Evolutionary conservation across 129 eudicot genomes (phyloP).

Genomic region (Tagetes erecta): DNA sequence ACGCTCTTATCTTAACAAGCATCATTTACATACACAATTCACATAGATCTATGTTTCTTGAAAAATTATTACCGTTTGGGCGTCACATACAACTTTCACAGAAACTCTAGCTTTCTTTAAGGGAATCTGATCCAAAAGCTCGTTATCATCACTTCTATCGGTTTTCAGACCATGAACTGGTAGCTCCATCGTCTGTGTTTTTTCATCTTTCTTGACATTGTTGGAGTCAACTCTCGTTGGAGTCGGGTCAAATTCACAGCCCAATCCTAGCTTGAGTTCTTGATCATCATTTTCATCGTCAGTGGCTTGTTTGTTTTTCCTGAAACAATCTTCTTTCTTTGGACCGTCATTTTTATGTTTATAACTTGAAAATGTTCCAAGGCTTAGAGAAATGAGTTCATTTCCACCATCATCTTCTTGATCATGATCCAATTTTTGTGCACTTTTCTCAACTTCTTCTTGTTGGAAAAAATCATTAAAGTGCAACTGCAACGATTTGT

Average conservation of each 20-base stretch:
- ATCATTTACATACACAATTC: slow-evolving; percentile 2
- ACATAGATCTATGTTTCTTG: slow-evolving; percentile 4
- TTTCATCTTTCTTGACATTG: slow-evolving; percentile 38
- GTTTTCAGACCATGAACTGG: slow-evolving; percentile 22
- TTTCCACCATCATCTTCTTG: slow-evolving; percentile 32
- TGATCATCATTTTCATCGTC: slow-evolving; percentile 39
- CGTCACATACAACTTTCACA: slow-evolving; percentile 60
- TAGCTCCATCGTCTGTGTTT: slow-evolving; percentile 24
- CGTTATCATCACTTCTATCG: slow-evolving; percentile 47
- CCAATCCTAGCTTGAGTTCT: slow-evolving; percentile 58
- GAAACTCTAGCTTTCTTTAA: slow-evolving; percentile 87
- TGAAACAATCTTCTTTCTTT: slow-evolving; percentile 24
- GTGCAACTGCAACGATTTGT: slow-evolving; percentile 47
- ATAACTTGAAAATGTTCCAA: slow-evolving; percentile 51
- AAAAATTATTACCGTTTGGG: slow-evolving; percentile 57
- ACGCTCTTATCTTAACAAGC: slow-evolving; percentile 12
- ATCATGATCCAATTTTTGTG: slow-evolving; percentile 13
- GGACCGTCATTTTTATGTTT: slow-evolving; percentile 15
- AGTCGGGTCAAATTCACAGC: slow-evolving; percentile 35
- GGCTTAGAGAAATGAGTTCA: slow-evolving; percentile 55
- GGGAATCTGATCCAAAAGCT: slow-evolving; percentile 51
- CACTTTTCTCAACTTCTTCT: slow-evolving; percentile 29
- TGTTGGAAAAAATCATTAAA: slow-evolving; percentile 33
- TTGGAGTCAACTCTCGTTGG: slow-evolving; percentile 18
- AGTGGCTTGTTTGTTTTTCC: slow-evolving; percentile 18